Percentiles rank a stretch among this genome's conserved stretches.
Conservation (phyloP, 2,329 filamentous ascomycete genomes). For the Aspergillus fijiensis region DNA sequence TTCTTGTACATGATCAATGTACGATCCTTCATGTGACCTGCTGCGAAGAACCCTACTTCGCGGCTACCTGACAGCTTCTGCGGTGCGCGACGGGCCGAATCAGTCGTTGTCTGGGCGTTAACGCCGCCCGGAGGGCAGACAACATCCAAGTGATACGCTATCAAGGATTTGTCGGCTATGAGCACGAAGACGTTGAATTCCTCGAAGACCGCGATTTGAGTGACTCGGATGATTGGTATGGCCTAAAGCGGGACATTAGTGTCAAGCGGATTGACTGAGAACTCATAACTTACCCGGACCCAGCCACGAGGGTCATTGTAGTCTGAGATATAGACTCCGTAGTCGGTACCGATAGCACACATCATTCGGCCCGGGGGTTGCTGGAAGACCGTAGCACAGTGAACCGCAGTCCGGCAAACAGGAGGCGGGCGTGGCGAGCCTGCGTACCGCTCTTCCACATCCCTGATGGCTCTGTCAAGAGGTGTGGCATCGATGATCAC, state of each 20-base stretch:
- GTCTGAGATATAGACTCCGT: conserved; percentile 87
- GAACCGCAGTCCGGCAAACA: conserved; percentile 81
- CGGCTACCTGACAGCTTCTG: conserved; percentile 83
- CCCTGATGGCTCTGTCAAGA: conserved; percentile 82
- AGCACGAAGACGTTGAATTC: conserved; percentile 92
- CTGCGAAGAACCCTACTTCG: conserved; percentile 95
- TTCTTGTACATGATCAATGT: conserved; percentile 97
- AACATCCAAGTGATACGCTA: conserved; percentile 90
- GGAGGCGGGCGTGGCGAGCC: conserved; percentile 64
- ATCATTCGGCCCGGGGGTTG: conserved; percentile 77
- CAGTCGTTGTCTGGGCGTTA: conserved; percentile 56
- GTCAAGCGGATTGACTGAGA: background rate
- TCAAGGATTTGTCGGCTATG: conserved; percentile 85
- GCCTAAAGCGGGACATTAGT: conserved; percentile 53
- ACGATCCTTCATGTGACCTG: conserved; percentile 94
- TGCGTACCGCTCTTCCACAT: conserved; percentile 74
- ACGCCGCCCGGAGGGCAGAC: conserved; percentile 60
- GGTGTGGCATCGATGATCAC: conserved; percentile 88
- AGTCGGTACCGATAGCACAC: conserved; percentile 92
- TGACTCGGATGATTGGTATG: conserved; percentile 73
- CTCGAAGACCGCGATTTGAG: conserved; percentile 90
- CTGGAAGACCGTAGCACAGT: conserved; percentile 89
- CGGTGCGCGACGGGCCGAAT: conserved; percentile 79
- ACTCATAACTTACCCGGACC: conserved; percentile 67
- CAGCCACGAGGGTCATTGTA: conserved; percentile 87